phyloP scores from a whole-genome alignment of 225 moss, liverwort and hornwort genomes.

The Anthoceros angustus region DNA sequence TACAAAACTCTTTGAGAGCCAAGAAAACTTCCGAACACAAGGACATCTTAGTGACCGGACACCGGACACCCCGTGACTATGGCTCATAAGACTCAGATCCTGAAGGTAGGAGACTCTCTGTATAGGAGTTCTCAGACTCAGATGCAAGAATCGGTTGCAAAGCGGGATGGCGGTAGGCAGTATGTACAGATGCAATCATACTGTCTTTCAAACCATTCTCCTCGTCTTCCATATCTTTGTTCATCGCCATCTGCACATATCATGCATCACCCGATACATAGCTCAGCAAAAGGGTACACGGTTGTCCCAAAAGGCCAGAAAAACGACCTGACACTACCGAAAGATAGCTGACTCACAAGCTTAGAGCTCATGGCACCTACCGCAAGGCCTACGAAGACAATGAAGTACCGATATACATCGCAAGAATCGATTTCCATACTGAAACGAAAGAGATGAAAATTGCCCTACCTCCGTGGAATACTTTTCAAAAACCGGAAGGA shows the following conservation, averaged over 20 bases:
- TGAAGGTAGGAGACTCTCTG: constrained; percentile 37
- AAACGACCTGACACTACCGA: no score
- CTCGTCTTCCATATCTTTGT: constrained; percentile 35
- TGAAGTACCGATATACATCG: neutral
- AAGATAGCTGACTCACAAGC: no score
- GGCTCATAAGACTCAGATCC: constrained; percentile 18
- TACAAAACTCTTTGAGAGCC: no score
- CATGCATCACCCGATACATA: neutral
- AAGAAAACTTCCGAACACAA: no score
- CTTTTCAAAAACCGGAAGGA: constrained; percentile 50
- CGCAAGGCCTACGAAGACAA: neutral
- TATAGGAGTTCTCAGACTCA: constrained; percentile 15
- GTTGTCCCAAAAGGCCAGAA: no score
- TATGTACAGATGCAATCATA: constrained; percentile 27
- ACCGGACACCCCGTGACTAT: neutral
- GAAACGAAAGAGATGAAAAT: neutral
- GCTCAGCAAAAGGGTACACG: no score
- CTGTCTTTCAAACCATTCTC: constrained; percentile 21
- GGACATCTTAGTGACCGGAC: no score
- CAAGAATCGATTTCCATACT: neutral
- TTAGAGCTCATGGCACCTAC: no score
- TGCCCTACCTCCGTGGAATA: constrained; percentile 53
- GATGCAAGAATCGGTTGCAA: constrained; percentile 26
- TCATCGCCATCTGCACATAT: constrained; percentile 30
- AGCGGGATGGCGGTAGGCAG: constrained; percentile 42